phyloP scores from a whole-genome alignment of 768 basidiomycete genomes.

The Albatrellus ellisii region DNA sequence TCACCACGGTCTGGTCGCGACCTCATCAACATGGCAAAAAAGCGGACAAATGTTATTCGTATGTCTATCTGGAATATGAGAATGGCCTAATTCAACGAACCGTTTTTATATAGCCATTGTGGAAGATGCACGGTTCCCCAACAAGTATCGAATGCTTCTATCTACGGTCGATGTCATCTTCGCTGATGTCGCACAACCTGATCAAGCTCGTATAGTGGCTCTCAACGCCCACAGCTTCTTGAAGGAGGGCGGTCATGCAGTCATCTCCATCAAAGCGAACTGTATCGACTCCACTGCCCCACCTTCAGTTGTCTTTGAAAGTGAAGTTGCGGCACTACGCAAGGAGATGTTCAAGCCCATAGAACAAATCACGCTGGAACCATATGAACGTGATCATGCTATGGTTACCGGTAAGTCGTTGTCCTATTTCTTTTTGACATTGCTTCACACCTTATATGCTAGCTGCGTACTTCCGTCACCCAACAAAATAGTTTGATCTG shows the following conservation, averaged over 20 bases:
- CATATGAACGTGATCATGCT: slow-evolving; percentile 83
- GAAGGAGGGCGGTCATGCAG: slow-evolving; percentile 81
- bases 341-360: slow-evolving; percentile 79
- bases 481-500: slow-evolving; percentile 12
- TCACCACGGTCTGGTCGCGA: slow-evolving; percentile 94
- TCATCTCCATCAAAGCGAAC: slow-evolving; percentile 98
- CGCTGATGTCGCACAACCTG: slow-evolving; percentile 96
- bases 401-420: slow-evolving; percentile 65
- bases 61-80: slow-evolving; percentile 20
- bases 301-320: slow-evolving; percentile 80
- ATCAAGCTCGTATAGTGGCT: slow-evolving; percentile 94
- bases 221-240: slow-evolving; percentile 93
- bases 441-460: neutral
- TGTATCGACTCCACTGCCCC: slow-evolving; percentile 96
- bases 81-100: neutral
- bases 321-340: slow-evolving; percentile 74
- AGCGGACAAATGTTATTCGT: slow-evolving; percentile 98
- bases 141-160: slow-evolving; percentile 95
- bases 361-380: slow-evolving; percentile 92
- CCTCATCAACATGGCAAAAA: slow-evolving; percentile 98
- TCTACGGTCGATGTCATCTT: slow-evolving; percentile 96
- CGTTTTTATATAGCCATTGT: slow-evolving; percentile 56
- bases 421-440: neutral
- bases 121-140: slow-evolving; percentile 93
- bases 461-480: slow-evolving; percentile 37